A percentile compares a stretch with the other conserved stretches of the same genome.
phyloP scores from a whole-genome alignment of 2,329 filamentous ascomycete genomes.

The Fusarium gaditjirri region DNA sequence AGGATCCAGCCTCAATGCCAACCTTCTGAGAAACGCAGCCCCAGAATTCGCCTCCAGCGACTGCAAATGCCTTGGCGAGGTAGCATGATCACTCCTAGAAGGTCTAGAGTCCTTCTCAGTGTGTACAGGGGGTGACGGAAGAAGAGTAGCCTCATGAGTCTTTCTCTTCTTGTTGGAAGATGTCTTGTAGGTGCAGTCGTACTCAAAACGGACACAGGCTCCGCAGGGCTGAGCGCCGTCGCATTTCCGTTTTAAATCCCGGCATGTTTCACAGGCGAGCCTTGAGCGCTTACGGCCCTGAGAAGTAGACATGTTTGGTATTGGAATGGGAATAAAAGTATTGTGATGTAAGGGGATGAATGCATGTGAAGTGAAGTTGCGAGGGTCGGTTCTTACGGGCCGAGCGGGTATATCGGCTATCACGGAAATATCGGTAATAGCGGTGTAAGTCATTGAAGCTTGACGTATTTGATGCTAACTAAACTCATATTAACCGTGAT shows the following conservation, averaged over 20 bases:
- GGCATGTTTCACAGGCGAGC: conserved; percentile 61
- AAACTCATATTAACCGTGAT: background rate
- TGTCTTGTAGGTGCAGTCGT: conserved; percentile 60
- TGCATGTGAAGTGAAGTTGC: background rate
- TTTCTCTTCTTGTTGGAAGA: conserved; percentile 24
- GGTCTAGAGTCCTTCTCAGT: background rate
- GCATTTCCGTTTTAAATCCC: conserved; percentile 66
- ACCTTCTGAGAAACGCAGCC: conserved; percentile 63
- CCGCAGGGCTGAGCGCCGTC: conserved; percentile 63
- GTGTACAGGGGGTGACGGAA: conserved; percentile 3
- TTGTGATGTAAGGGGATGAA: background rate
- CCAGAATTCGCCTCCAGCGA: conserved; percentile 68
- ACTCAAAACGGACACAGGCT: conserved; percentile 64
- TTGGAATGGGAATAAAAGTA: background rate
- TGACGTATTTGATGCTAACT: background rate
- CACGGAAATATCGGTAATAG: background rate
- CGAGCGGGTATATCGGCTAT: conserved; percentile 27
- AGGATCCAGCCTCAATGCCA: conserved; percentile 64
- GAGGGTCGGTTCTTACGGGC: conserved; percentile 23
- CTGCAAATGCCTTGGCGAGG: conserved; percentile 45
- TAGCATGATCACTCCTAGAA: conserved; percentile 1
- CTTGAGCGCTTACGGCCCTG: conserved; percentile 53
- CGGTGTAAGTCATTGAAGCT: background rate
- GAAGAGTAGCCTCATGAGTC: background rate
- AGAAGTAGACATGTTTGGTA: conserved; percentile 24